These are phyloP conservation scores for Colletotrichum magnum DNA, from an alignment of 2,329 filamentous ascomycete genomes.

Conservation along the genomic window DNA sequence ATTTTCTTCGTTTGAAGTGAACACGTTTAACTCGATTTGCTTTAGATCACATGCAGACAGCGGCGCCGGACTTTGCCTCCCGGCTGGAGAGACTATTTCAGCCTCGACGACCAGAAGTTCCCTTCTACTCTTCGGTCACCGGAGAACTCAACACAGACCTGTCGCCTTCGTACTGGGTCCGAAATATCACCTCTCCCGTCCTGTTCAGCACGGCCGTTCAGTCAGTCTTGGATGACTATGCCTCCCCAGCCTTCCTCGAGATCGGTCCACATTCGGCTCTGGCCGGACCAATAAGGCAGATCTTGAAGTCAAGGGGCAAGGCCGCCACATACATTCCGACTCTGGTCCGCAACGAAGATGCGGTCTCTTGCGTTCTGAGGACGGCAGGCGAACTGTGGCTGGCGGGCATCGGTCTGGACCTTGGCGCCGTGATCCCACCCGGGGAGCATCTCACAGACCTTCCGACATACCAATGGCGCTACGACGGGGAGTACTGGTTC, in stretches of 20 bases:
- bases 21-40: neutral
- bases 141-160: slow-evolving; percentile 36
- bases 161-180: slow-evolving; percentile 59
- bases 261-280: slow-evolving; percentile 65
- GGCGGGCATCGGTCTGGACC: slow-evolving; percentile 12
- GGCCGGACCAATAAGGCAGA: slow-evolving; percentile 64
- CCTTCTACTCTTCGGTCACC: slow-evolving; percentile 39
- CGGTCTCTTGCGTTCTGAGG: slow-evolving; percentile 23
- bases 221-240: slow-evolving; percentile 17
- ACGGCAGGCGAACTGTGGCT: slow-evolving; percentile 38
- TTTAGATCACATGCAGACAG: slow-evolving; percentile 36
- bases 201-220: slow-evolving; percentile 56
- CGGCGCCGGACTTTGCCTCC: slow-evolving; percentile 9
- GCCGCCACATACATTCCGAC: slow-evolving; percentile 19
- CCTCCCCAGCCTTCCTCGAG: slow-evolving; percentile 56
- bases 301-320: slow-evolving; percentile 53
- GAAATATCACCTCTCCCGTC: slow-evolving; percentile 57
- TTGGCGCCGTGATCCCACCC: slow-evolving; percentile 10
- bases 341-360: slow-evolving; percentile 19
- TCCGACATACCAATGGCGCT: slow-evolving; percentile 29
- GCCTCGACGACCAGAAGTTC: neutral
- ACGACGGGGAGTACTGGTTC: slow-evolving; percentile 29
- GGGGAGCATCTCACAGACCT: slow-evolving; percentile 27
- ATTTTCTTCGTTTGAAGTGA: too few relatives aligned
- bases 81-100: slow-evolving; percentile 25